Conservation (phyloP, 345 rosid genomes). For the Bruguiera parviflora region DNA sequence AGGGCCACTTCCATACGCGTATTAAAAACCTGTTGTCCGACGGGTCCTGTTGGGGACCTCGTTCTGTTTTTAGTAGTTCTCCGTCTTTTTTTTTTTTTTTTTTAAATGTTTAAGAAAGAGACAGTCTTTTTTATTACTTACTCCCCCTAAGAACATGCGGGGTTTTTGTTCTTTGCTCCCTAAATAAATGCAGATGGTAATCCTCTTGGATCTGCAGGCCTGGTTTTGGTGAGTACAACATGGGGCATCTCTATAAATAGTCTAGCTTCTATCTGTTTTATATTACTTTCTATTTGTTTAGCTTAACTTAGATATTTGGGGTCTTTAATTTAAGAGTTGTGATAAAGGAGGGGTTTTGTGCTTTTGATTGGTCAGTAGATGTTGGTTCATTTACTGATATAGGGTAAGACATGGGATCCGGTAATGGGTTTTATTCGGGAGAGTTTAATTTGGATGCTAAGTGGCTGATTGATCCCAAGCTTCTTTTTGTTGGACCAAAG, state of each 20-base stretch:
- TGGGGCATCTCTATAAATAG: constrained; percentile 24
- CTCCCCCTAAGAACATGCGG: constrained; percentile 14
- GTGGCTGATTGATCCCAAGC: constrained; percentile 92
- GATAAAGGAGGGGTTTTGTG: background rate
- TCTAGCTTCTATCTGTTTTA: constrained; percentile 10
- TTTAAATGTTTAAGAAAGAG: background rate
- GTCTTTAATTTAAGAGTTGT: constrained; percentile 24
- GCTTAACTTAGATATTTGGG: constrained; percentile 16
- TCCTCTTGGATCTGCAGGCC: constrained; percentile 37
- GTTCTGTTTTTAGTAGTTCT: background rate
- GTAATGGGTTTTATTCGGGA: constrained; percentile 54
- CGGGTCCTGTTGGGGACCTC: constrained; percentile 1
- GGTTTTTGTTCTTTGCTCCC: constrained; percentile 26
- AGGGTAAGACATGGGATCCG: constrained; percentile 67
- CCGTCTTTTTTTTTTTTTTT: too few species aligned
- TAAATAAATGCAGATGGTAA: constrained; percentile 16
- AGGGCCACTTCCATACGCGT: constrained; percentile 17
- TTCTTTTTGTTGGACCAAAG: constrained; percentile 91
- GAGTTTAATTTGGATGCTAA: constrained; percentile 69
- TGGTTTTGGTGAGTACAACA: constrained; percentile 24
- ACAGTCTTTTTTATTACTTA: background rate
- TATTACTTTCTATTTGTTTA: constrained; percentile 16
- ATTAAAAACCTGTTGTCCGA: background rate
- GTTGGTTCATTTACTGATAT: constrained; percentile 9
- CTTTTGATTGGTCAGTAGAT: constrained; percentile 24